Conservation (phyloP, 1,284 basidiomycete genomes). For the Trametes sp. region DNA sequence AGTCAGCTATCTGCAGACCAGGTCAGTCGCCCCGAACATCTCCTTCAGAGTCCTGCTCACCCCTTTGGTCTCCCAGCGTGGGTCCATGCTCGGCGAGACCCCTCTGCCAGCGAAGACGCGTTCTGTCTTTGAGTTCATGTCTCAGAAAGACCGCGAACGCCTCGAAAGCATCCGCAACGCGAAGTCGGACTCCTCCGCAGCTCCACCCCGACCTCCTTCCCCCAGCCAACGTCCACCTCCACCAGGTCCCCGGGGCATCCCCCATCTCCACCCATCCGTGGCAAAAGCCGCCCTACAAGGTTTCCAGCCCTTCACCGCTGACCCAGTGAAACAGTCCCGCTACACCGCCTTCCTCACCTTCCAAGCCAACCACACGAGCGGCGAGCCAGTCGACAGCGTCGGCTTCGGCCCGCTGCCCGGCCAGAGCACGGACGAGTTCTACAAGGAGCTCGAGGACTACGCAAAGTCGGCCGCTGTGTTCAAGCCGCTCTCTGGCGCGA, state of each 20-base stretch:
- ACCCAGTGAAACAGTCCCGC: conserved; percentile 83
- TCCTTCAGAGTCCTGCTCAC: conserved; percentile 11
- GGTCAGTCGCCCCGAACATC: conserved; percentile 47
- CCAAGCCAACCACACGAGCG: conserved; percentile 60
- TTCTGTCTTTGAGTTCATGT: conserved; percentile 94
- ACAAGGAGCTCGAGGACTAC: conserved; percentile 88
- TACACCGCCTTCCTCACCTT: conserved; percentile 86
- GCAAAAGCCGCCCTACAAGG: conserved; percentile 88
- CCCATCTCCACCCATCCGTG: conserved; percentile 75
- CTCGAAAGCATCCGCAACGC: conserved; percentile 68
- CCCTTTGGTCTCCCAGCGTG: conserved; percentile 61
- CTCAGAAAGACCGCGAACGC: conserved; percentile 88
- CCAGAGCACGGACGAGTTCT: conserved; percentile 73
- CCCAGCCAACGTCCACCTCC: conserved; percentile 40
- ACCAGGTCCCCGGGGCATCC: conserved; percentile 48
- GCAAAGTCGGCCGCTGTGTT: conserved; percentile 89
- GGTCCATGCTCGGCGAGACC: conserved; percentile 83
- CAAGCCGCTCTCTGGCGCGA: conserved; percentile 90
- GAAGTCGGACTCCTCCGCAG: conserved; percentile 35
- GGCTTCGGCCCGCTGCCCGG: conserved; percentile 52
- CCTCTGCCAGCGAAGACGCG: conserved; percentile 71
- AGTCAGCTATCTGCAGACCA: conserved; percentile 70
- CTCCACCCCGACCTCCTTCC: conserved; percentile 34
- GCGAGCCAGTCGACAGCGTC: conserved; percentile 46
- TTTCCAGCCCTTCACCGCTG: conserved; percentile 85